Percentiles rank a stretch among this genome's conserved stretches.
These are phyloP conservation scores for Dissophora globulifera DNA, from an alignment of 192 early-diverging fungal genomes.

Conservation along the genomic window DNA sequence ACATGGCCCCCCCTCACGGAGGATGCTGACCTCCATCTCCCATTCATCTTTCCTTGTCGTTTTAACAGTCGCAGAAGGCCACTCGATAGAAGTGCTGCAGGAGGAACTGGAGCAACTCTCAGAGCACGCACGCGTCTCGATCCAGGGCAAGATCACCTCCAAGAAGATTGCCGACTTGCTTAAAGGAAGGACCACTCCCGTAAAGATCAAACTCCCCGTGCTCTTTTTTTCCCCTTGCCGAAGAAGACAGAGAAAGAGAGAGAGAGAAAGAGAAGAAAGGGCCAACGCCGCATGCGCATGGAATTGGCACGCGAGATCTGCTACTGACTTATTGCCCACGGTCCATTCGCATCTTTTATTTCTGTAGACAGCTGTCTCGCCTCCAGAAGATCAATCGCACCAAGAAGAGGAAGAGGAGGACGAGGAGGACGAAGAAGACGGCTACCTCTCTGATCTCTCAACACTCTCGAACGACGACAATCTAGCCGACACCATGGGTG, in stretches of 20 bases:
- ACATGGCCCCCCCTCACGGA: neutral
- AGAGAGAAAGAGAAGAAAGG: too few relatives aligned
- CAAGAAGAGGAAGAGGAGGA: slow-evolving; percentile 16
- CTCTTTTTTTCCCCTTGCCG: neutral
- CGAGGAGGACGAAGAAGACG: slow-evolving; percentile 14
- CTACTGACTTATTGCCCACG: neutral
- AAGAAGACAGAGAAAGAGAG: too few relatives aligned
- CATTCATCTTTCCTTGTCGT: neutral
- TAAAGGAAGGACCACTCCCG: slow-evolving; percentile 12
- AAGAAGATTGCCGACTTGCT: slow-evolving; percentile 44
- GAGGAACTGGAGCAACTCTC: slow-evolving; percentile 24
- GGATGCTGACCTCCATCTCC: slow-evolving; percentile 5
- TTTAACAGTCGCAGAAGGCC: slow-evolving; percentile 33
- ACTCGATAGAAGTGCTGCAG: slow-evolving; percentile 22
- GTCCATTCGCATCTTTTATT: neutral
- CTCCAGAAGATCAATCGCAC: slow-evolving; percentile 8
- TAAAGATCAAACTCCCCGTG: slow-evolving; percentile 1
- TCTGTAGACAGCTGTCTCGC: slow-evolving; percentile 2
- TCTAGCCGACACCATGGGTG: neutral
- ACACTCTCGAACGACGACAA: slow-evolving; percentile 30
- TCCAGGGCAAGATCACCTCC: slow-evolving; percentile 44
- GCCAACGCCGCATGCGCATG: too few relatives aligned
- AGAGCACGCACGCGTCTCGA: slow-evolving; percentile 7
- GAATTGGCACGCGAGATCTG: too few relatives aligned
- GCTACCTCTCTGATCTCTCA: slow-evolving; percentile 43